Percentiles rank a stretch among this genome's conserved stretches.
Evolutionary conservation across 352 stramenopile genomes (phyloP).

Genomic region (Phytopythium aichiense): DNA sequence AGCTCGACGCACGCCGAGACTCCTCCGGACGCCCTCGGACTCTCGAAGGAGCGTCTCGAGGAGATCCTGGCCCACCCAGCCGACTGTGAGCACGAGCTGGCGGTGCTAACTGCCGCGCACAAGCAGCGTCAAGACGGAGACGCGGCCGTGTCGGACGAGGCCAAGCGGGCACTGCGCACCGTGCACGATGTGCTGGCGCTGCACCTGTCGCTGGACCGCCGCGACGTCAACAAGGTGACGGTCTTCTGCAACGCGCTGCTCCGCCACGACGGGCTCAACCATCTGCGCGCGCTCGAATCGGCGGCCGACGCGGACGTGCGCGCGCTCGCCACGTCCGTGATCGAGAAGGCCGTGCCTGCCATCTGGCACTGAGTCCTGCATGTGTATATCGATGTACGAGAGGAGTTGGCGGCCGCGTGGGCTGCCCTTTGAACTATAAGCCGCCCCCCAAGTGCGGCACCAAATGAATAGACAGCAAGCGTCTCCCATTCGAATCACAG

Average conservation of each 20-base stretch:
- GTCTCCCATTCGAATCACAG: too few species aligned
- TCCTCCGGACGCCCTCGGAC: conserved; percentile 26
- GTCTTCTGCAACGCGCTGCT: conserved; percentile 82
- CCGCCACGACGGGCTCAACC: conserved; percentile 67
- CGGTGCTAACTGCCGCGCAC: conserved; percentile 26
- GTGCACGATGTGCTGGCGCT: conserved; percentile 68
- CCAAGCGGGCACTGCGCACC: conserved; percentile 49
- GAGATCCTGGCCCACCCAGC: conserved; percentile 55
- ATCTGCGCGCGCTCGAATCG: conserved; percentile 49
- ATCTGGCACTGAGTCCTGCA: conserved; percentile 61
- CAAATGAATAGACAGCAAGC: too few species aligned
- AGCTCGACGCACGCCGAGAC: too few species aligned
- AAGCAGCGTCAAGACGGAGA: conserved; percentile 12
- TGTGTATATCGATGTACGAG: background rate
- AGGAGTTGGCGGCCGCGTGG: too few species aligned
- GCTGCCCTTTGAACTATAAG: too few species aligned
- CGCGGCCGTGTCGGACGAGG: conserved; percentile 20
- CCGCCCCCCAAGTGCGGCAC: too few species aligned
- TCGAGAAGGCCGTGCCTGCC: conserved; percentile 75
- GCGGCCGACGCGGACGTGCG: conserved; percentile 51
- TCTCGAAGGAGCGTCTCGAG: conserved; percentile 46
- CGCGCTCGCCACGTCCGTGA: conserved; percentile 62
- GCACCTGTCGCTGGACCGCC: conserved; percentile 67
- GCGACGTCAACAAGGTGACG: conserved; percentile 77
- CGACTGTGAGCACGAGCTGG: conserved; percentile 52